phyloP scores from a whole-genome alignment of 257 asterid genomes.

The Striga asiatica region DNA sequence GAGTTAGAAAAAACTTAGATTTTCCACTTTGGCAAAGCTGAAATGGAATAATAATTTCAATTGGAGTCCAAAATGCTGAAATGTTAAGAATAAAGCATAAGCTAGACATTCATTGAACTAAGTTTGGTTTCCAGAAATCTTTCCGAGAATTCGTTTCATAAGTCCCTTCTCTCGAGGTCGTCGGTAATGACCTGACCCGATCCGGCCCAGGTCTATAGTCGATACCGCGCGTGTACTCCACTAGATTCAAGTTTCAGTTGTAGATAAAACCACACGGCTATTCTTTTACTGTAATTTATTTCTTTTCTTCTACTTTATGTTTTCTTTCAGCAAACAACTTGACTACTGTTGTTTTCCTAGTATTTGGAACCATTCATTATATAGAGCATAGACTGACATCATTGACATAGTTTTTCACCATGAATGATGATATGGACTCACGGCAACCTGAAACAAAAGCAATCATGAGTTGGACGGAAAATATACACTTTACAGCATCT shows the following conservation, averaged over 20 bases:
- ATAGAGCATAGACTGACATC: slow-evolving; percentile 39
- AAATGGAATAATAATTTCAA: background rate
- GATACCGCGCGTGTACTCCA: no score
- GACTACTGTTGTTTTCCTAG: slow-evolving; percentile 5
- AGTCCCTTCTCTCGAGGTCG: background rate
- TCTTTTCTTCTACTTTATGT: no score
- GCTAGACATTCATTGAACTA: background rate
- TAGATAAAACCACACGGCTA: background rate
- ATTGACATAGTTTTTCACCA: slow-evolving; percentile 83
- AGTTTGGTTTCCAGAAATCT: background rate
- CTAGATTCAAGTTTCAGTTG: background rate
- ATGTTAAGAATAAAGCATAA: no score
- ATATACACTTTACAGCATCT: slow-evolving; percentile 73
- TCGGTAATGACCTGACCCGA: no score
- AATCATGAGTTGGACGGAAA: slow-evolving; percentile 73
- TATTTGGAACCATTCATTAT: slow-evolving; percentile 20
- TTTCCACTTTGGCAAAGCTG: background rate
- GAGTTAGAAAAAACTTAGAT: background rate
- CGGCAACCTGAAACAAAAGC: slow-evolving; percentile 98
- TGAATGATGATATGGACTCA: slow-evolving; percentile 63
- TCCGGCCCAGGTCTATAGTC: no score
- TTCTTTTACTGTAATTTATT: background rate
- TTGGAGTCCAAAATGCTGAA: no score
- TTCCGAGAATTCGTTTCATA: background rate
- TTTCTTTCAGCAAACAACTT: background rate